Conservation (phyloP, 1,139 yeast species). For the Yamadazyma taylorii region DNA sequence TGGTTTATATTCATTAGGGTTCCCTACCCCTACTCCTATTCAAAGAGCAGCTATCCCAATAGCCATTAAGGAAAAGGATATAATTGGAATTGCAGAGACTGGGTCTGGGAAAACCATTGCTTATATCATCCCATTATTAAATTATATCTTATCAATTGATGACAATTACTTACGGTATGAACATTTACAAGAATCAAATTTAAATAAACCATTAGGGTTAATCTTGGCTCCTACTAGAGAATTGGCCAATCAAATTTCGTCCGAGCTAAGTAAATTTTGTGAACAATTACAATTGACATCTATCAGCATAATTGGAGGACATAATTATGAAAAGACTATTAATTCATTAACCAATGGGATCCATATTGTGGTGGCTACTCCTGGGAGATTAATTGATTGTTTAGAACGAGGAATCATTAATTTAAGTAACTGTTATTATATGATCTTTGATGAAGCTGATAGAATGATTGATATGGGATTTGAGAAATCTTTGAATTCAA, state of each 20-base stretch:
- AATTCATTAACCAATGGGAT: slow-evolving; percentile 63
- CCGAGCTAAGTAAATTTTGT: slow-evolving; percentile 59
- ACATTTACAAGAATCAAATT: slow-evolving; percentile 29
- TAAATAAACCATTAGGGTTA: slow-evolving; percentile 52
- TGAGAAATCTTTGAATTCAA: slow-evolving; percentile 69
- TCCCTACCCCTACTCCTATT: slow-evolving; percentile 76
- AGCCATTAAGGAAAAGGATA: slow-evolving; percentile 59
- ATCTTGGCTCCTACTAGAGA: slow-evolving; percentile 93
- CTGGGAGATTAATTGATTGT: slow-evolving; percentile 85
- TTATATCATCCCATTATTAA: slow-evolving; percentile 70
- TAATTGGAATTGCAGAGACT: slow-evolving; percentile 92
- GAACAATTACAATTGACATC: slow-evolving; percentile 44
- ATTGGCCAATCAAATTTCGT: slow-evolving; percentile 80
- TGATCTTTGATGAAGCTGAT: slow-evolving; percentile 92
- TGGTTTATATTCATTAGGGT: slow-evolving; percentile 41
- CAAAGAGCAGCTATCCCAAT: slow-evolving; percentile 88
- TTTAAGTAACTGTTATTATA: slow-evolving; percentile 60
- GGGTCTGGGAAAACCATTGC: slow-evolving; percentile 95
- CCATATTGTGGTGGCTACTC: slow-evolving; percentile 88
- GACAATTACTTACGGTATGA: slow-evolving; percentile 35
- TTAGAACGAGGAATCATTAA: slow-evolving; percentile 65
- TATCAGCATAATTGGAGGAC: slow-evolving; percentile 87
- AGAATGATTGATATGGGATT: slow-evolving; percentile 95
- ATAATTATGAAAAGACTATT: slow-evolving; percentile 73
- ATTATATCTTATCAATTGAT: slow-evolving; percentile 49